Evolutionary conservation across 2,329 filamentous ascomycete species (phyloP).

Genomic region (Huntiella savannae): DNA sequence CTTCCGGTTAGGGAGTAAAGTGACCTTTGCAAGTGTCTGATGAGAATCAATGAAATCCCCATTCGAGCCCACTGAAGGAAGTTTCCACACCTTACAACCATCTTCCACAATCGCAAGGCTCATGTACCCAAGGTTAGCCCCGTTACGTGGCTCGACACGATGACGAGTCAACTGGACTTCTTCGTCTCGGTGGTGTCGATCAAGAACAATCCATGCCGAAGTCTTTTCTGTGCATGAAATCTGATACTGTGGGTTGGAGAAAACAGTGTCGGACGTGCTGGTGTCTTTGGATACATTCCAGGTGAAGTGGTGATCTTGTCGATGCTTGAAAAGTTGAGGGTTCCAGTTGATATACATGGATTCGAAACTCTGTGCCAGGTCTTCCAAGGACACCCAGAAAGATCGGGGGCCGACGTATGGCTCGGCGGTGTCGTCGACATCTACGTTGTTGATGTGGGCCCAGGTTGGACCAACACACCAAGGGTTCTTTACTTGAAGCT

Average conservation of each 20-base stretch:
- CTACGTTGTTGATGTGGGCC: background rate
- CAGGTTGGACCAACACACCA: slow-evolving; percentile 53
- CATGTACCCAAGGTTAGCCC: slow-evolving; percentile 54
- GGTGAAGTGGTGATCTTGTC: slow-evolving; percentile 76
- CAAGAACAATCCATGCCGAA: slow-evolving; percentile 66
- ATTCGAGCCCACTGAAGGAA: slow-evolving; percentile 50
- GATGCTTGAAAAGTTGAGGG: slow-evolving; percentile 57
- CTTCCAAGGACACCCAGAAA: slow-evolving; percentile 84
- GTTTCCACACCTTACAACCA: slow-evolving; percentile 55
- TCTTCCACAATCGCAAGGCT: slow-evolving; percentile 63
- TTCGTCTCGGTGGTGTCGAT: slow-evolving; percentile 62
- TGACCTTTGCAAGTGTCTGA: slow-evolving; percentile 65
- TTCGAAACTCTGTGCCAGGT: slow-evolving; percentile 79
- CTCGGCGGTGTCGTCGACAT: slow-evolving; percentile 11
- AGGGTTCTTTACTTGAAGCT: slow-evolving; percentile 81
- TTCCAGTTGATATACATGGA: slow-evolving; percentile 98
- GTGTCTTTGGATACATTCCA: slow-evolving; percentile 46
- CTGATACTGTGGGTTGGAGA: slow-evolving; percentile 54
- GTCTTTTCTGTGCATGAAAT: slow-evolving; percentile 38
- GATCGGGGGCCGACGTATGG: slow-evolving; percentile 27
- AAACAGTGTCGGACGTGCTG: slow-evolving; percentile 34
- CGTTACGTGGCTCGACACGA: background rate
- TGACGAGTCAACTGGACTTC: slow-evolving; percentile 31
- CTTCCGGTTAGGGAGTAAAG: slow-evolving; percentile 20
- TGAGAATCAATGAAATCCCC: slow-evolving; percentile 87